Evolutionary conservation across 495 filamentous ascomycete species (phyloP).

Genomic region (Cercophora samala): DNA sequence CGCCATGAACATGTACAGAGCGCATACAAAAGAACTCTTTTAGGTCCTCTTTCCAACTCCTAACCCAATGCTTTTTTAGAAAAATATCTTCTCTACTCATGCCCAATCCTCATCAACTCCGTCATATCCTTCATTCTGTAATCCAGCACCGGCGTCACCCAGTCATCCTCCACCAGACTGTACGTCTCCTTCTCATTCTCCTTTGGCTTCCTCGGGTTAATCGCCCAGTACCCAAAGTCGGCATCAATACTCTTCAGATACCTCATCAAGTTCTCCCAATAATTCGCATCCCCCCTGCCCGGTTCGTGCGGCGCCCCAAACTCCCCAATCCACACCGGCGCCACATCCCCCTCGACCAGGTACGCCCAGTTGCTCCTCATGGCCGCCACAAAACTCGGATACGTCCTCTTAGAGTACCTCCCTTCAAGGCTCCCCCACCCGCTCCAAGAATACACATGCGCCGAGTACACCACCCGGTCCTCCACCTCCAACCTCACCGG

Average conservation of each 20-base stretch:
- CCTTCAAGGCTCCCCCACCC: slow-evolving; percentile 57
- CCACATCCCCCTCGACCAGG: slow-evolving; percentile 53
- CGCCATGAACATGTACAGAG: not conserved
- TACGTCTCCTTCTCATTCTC: slow-evolving; percentile 53
- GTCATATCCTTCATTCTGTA: slow-evolving; percentile 56
- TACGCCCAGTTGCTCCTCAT: slow-evolving; percentile 62
- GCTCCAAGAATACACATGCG: slow-evolving; percentile 61
- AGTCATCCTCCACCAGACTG: slow-evolving; percentile 54
- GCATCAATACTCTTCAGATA: slow-evolving; percentile 53
- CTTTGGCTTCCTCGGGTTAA: slow-evolving; percentile 58
- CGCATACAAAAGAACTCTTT: not conserved
- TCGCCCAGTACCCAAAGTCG: slow-evolving; percentile 63
- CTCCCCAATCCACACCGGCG: slow-evolving; percentile 61
- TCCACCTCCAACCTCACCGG: slow-evolving; percentile 52
- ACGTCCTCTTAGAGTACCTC: slow-evolving; percentile 50
- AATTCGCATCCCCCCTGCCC: slow-evolving; percentile 50
- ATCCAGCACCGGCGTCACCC: slow-evolving; percentile 53
- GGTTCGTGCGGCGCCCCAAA: slow-evolving; percentile 53
- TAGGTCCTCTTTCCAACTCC: not conserved
- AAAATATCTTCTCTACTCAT: not conserved
- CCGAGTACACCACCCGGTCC: slow-evolving; percentile 56
- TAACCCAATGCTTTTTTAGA: not conserved
- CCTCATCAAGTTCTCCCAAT: slow-evolving; percentile 56
- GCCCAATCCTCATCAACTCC: slow-evolving; percentile 40
- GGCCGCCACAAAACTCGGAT: slow-evolving; percentile 52